Base-by-base conservation (phyloP, 2,329 filamentous ascomycete genomes). In the Cryphonectria parasitica region DNA sequence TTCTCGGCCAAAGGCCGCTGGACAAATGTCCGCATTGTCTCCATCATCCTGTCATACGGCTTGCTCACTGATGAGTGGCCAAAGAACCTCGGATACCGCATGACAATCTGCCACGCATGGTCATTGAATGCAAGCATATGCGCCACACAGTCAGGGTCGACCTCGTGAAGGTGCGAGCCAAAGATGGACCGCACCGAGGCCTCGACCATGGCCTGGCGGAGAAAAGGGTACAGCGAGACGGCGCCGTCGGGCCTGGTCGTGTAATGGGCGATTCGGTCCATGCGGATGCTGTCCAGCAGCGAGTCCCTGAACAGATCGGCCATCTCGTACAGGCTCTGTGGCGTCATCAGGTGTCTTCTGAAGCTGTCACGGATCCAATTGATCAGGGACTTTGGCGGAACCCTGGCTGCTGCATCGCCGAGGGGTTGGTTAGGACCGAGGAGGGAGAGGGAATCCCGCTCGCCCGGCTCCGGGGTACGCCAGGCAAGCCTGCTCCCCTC, bases 91-190 rank as follows among this genome's bases (percentile, higher is more conserved):
- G 65, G 65, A 28, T 58, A 67, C 17, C 65, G 34, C 52, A 67
- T 60, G 3, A 67, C 52, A 7, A 67, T 11, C 52, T 60, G 52
- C 65, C 65, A 67, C 17, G 39, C 65, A 34, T 67, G 52, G 7
- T 67, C 54, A 17, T 67, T 58, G 36, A 67, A 67, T 1, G 43
- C 34, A 41, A 67, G 65, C 65, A 67, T 60, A 19, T 67, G 31
- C 25, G 43, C 31, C 8, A 61, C 65, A 43, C 43, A 36, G 22
- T 60, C 52, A 13, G 34, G 34, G 19, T 67, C 65, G 10, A 67
- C 43, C n/a, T 58, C 52, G 52, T 67, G 65, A 11, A 67, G 19
- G 25, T 67, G 65, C n/a, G 34, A 15, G 10, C 65, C 65, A 25
- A 67, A 67, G 5, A 67, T 41, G n/a, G 65, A 60, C 22, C 52